Evolutionary conservation across 1,284 basidiomycete genomes (phyloP).

Genomic region (Stereum hirsutum): DNA sequence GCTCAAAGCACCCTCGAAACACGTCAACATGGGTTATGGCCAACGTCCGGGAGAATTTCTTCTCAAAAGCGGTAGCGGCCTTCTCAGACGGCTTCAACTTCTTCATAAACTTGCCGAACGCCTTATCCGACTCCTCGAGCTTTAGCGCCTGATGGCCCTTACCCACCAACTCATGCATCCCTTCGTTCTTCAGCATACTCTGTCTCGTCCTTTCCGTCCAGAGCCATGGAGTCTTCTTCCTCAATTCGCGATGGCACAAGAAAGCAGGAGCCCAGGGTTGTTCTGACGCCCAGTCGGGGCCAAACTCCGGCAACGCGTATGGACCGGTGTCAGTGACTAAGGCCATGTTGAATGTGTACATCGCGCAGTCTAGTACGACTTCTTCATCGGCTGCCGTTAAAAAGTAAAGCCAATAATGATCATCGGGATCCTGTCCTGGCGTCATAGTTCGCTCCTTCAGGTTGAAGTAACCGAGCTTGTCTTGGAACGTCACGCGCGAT

Average conservation of each 20-base stretch:
- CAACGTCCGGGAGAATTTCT: too few species aligned
- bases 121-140: too few species aligned
- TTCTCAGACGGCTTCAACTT: too few species aligned
- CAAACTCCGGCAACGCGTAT: too few species aligned
- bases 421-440: conserved; percentile 28
- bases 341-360: conserved; percentile 33
- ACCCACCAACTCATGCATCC: conserved; percentile 17
- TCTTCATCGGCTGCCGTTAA: conserved; percentile 30
- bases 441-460: conserved; percentile 14
- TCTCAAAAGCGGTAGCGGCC: too few species aligned
- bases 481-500: conserved; percentile 21
- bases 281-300: conserved; percentile 18
- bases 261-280: conserved; percentile 18
- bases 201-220: conserved; percentile 19
- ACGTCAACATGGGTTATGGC: too few species aligned
- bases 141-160: too few species aligned
- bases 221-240: conserved; percentile 14
- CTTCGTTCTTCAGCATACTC: conserved; percentile 25
- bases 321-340: too few species aligned
- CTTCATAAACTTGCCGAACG: too few species aligned
- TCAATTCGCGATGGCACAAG: conserved; percentile 19
- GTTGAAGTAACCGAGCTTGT: conserved; percentile 26
- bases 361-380: conserved; percentile 26
- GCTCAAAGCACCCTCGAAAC: too few species aligned
- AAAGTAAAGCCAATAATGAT: conserved; percentile 41